phyloP scores from a whole-genome alignment of 768 basidiomycete genomes.

The Kwoniella dendrophila region DNA sequence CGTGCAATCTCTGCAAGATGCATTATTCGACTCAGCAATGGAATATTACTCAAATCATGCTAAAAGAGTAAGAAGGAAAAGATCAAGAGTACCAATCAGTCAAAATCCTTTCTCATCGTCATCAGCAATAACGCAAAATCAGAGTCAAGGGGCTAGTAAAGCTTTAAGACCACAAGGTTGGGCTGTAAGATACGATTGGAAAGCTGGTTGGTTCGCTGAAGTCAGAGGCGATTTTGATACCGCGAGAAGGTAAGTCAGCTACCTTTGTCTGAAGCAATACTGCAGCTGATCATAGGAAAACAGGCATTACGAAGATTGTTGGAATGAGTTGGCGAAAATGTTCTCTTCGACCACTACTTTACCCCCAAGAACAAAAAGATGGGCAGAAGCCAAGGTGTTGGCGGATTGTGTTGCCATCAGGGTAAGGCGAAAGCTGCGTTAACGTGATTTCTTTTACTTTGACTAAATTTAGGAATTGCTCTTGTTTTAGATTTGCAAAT shows the following conservation, averaged over 20 bases:
- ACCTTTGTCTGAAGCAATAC: background rate
- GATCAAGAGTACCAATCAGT: constrained; percentile 64
- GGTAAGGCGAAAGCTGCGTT: constrained; percentile 58
- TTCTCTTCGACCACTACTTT: constrained; percentile 83
- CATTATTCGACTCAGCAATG: constrained; percentile 81
- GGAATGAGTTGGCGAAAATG: constrained; percentile 78
- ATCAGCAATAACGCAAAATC: constrained; percentile 19
- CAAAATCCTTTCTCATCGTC: constrained; percentile 60
- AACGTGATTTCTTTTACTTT: background rate
- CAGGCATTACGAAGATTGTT: constrained; percentile 94
- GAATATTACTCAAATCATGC: constrained; percentile 94
- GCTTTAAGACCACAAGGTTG: constrained; percentile 83
- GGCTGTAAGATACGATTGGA: constrained; percentile 96
- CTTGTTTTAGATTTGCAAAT: constrained; percentile 71
- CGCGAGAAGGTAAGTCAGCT: constrained; percentile 72
- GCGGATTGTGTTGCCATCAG: constrained; percentile 92
- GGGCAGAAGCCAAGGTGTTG: constrained; percentile 97
- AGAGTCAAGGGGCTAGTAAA: constrained; percentile 51
- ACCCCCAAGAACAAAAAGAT: constrained; percentile 90
- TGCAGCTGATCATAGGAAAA: too few relatives aligned
- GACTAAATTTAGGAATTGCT: background rate
- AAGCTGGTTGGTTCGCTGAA: constrained; percentile 95
- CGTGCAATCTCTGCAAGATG: constrained; percentile 73
- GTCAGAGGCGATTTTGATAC: constrained; percentile 90
- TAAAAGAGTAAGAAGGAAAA: constrained; percentile 86